These are phyloP conservation scores for Dacryopinax spathularia DNA, from an alignment of 768 basidiomycete species.

Conservation along the genomic window DNA sequence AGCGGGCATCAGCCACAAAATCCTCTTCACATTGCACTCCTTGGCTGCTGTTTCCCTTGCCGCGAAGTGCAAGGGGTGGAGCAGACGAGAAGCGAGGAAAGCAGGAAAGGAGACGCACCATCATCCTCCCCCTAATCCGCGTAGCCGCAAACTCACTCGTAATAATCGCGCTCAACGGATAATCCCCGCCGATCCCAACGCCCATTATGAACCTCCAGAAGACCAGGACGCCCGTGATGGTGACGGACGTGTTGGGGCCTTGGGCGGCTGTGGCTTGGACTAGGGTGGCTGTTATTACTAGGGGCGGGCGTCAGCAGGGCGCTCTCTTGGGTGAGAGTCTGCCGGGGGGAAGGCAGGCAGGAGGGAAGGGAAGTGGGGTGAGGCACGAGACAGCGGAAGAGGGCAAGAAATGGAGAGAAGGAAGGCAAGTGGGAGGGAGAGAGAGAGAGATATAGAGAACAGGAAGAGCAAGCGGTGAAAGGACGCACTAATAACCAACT, in stretches of 20 bases:
- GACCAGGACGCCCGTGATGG: conserved; percentile 13
- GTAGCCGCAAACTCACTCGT: conserved; percentile 16
- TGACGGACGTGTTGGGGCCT: conserved; percentile 10
- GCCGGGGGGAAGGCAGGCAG: too few species aligned
- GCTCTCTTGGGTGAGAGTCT: background rate
- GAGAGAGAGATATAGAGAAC: background rate
- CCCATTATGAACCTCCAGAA: conserved; percentile 16
- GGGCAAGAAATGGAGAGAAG: too few species aligned
- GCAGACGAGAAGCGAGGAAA: too few species aligned
- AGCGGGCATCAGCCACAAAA: background rate
- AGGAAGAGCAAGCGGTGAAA: background rate
- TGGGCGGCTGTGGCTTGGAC: conserved; percentile 24
- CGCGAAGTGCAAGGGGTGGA: too few species aligned
- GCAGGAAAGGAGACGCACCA: background rate
- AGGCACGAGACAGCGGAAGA: too few species aligned
- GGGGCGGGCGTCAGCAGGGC: conserved; percentile 11
- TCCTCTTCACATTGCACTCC: too few species aligned
- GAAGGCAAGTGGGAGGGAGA: too few species aligned
- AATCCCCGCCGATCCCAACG: conserved; percentile 13
- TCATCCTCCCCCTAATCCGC: conserved; percentile 16
- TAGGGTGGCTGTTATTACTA: conserved; percentile 26
- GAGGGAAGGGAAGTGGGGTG: too few species aligned
- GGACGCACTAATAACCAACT: conserved; percentile 16
- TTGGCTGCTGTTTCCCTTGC: too few species aligned
- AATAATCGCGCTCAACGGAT: conserved; percentile 15